These are phyloP conservation scores for Ustilago sp. DNA, from an alignment of 1,284 basidiomycete species.

Conservation along the genomic window DNA sequence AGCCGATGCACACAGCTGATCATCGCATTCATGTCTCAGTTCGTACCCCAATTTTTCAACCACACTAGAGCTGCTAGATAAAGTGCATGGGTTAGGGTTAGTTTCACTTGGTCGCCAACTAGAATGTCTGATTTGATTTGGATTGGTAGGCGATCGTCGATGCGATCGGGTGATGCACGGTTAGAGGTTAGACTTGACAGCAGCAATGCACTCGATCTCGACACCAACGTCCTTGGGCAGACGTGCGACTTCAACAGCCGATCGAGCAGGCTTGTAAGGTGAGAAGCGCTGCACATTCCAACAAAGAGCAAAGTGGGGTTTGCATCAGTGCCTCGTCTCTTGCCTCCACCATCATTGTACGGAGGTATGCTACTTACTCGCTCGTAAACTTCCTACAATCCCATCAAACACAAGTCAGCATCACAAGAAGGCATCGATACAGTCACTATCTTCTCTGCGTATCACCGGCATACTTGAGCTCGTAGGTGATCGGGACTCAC, in stretches of 20 bases:
- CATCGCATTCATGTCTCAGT: constrained; percentile 4
- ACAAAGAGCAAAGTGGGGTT: background rate
- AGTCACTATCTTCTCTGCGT: too few species aligned
- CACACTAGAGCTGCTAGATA: too few species aligned
- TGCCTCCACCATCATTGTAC: background rate
- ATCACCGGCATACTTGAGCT: too few species aligned
- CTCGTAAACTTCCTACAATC: constrained; percentile 64
- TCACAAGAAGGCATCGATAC: too few species aligned
- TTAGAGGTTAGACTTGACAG: constrained; percentile 58
- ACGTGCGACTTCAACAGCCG: constrained; percentile 78
- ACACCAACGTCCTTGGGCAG: constrained; percentile 84
- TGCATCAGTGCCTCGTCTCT: background rate
- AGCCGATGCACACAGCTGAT: constrained; percentile 12
- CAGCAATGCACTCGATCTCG: constrained; percentile 89
- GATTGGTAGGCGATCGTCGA: background rate
- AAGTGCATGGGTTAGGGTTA: background rate
- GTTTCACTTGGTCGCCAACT: background rate
- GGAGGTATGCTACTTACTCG: constrained; percentile 39
- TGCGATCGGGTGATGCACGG: background rate
- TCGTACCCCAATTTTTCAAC: background rate
- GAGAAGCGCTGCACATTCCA: constrained; percentile 42
- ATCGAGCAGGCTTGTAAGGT: constrained; percentile 85
- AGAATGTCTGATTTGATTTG: background rate
- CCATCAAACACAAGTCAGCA: background rate
- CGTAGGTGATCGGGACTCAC: constrained; percentile 53